Evolutionary conservation across 495 filamentous ascomycete genomes (phyloP).

Genomic region (Tuber calosporum): DNA sequence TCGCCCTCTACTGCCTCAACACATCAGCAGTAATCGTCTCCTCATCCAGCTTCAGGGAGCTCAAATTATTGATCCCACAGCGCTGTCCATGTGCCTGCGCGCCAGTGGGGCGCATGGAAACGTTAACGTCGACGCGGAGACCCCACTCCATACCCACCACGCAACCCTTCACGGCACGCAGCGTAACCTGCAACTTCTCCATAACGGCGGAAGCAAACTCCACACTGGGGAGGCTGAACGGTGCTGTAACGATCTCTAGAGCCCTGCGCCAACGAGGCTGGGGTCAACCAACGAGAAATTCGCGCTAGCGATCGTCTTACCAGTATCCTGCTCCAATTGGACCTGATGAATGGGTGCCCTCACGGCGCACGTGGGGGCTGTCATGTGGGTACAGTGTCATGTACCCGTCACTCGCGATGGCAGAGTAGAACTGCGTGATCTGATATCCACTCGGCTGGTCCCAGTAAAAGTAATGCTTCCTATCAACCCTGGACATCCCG

Average conservation of each 20-base stretch:
- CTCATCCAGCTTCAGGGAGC: conserved; percentile 87
- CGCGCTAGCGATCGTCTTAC: conserved; percentile 74
- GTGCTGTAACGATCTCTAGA: conserved; percentile 93
- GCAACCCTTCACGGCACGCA: conserved; percentile 74
- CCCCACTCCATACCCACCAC: conserved; percentile 88
- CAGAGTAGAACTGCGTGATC: conserved; percentile 91
- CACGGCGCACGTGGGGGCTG: conserved; percentile 53
- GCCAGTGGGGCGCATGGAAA: conserved; percentile 65
- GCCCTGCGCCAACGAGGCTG: conserved; percentile 81
- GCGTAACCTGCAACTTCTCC: conserved; percentile 74
- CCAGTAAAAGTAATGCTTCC: conserved; percentile 98
- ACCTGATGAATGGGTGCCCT: conserved; percentile 74
- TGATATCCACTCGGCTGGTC: conserved; percentile 95
- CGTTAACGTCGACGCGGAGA: conserved; percentile 88
- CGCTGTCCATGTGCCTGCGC: conserved; percentile 62
- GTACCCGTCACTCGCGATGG: conserved; percentile 70
- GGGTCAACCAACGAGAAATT: conserved; percentile 78
- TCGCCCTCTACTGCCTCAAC: conserved; percentile 86
- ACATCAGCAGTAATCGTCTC: conserved; percentile 88
- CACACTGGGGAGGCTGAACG: conserved; percentile 42
- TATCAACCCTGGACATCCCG: conserved; percentile 70
- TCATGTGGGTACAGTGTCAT: conserved; percentile 68
- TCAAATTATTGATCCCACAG: conserved; percentile 96
- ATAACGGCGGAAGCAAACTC: conserved; percentile 82
- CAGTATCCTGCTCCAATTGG: conserved; percentile 96